Percentiles rank a stretch among this genome's conserved stretches.
Evolutionary conservation across 163 green algal species (phyloP).

Genomic region (Chlorella variabilis): DNA sequence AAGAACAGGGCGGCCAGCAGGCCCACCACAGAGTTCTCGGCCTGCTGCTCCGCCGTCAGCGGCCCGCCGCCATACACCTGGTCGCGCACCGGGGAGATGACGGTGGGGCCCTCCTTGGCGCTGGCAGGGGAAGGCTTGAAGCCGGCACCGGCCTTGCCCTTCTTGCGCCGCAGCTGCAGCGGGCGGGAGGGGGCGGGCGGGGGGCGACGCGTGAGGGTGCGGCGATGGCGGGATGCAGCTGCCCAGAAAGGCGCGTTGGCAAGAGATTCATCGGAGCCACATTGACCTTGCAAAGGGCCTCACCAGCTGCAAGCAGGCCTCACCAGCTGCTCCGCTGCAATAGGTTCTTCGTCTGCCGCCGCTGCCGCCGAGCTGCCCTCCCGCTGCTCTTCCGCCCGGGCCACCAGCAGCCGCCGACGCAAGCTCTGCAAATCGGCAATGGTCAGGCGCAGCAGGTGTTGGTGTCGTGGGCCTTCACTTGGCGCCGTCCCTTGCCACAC

Average conservation of each 20-base stretch:
- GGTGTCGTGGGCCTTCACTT: background rate
- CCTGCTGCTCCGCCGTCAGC: constrained; percentile 32
- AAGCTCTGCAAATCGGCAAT: background rate
- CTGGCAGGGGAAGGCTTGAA: background rate
- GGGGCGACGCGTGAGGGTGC: background rate
- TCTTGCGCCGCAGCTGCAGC: background rate
- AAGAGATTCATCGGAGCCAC: no score
- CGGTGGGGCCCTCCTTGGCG: constrained; percentile 1
- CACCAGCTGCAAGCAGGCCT: no score
- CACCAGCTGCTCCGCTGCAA: constrained; percentile 7
- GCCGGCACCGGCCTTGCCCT: background rate
- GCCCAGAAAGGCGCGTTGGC: no score
- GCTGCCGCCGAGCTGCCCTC: background rate
- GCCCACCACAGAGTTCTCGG: constrained; percentile 45
- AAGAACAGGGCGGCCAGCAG: constrained; percentile 53
- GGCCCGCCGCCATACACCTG: constrained; percentile 51
- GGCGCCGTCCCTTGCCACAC: no score
- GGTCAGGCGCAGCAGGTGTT: no score
- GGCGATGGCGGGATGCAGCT: no score
- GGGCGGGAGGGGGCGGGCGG: background rate
- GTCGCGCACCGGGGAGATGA: constrained; percentile 37
- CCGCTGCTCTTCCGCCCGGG: background rate
- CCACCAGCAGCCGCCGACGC: background rate
- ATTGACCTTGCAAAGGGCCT: no score
- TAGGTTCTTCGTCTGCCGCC: background rate